These are phyloP conservation scores for Diaporthe amygdali DNA, from an alignment of 2,329 filamentous ascomycete species.

Conservation along the genomic window DNA sequence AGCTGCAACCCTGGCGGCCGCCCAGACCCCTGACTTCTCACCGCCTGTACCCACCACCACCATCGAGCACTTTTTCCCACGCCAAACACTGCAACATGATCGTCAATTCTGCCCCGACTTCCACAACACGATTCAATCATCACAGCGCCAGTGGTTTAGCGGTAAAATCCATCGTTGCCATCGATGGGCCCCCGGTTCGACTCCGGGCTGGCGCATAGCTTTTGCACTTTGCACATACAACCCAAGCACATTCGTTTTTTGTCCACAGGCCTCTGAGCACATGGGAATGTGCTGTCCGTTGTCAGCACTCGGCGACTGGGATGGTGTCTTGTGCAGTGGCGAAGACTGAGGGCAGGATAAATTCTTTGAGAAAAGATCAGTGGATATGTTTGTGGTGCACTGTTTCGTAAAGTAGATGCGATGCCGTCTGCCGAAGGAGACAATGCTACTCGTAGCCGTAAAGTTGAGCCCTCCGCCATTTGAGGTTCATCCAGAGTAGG, in stretches of 20 bases:
- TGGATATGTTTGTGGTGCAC: background rate
- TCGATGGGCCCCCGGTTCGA: slow-evolving; percentile 21
- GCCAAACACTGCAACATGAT: background rate
- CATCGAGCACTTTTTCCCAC: background rate
- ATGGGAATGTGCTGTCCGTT: too few relatives aligned
- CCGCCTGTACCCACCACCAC: background rate
- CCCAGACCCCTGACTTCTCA: background rate
- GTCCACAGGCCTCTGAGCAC: too few relatives aligned
- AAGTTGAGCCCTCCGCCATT: background rate
- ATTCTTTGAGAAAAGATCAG: too few relatives aligned
- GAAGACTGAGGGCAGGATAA: too few relatives aligned
- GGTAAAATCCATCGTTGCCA: slow-evolving; percentile 18
- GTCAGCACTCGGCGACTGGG: background rate
- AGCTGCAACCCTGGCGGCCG: background rate
- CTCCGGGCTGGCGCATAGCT: slow-evolving; percentile 15
- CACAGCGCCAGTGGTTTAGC: slow-evolving; percentile 14
- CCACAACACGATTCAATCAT: background rate
- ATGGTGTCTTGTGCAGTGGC: background rate
- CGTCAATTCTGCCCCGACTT: background rate
- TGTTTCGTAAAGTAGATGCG: too few relatives aligned
- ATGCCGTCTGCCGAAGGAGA: background rate
- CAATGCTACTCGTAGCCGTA: background rate
- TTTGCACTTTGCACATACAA: background rate
- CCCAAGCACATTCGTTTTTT: background rate
- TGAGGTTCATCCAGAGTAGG: background rate